Evolutionary conservation across 768 basidiomycete species (phyloP).

Genomic region (Russula ochroleuca): DNA sequence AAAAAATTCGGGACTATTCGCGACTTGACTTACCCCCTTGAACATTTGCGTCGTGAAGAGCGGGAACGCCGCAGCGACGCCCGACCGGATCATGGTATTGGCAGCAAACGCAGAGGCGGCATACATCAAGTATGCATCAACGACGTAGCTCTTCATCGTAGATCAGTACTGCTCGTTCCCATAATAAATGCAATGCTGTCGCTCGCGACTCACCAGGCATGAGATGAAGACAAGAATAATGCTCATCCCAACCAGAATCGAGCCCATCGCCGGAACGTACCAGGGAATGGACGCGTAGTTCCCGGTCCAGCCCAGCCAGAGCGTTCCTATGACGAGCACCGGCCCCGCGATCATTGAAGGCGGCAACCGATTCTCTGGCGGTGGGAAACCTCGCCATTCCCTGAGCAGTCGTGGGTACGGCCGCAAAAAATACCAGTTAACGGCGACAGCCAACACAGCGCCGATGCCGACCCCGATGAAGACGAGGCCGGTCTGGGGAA

Average conservation of each 20-base stretch:
- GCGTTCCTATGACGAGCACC: background rate
- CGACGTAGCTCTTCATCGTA: conserved; percentile 45
- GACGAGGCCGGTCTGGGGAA: background rate
- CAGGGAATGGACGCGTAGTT: background rate
- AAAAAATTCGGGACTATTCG: conserved; percentile 30
- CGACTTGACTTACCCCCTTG: conserved; percentile 30
- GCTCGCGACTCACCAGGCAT: conserved; percentile 41
- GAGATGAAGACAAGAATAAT: conserved; percentile 46
- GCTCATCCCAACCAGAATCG: background rate
- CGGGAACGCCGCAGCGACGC: conserved; percentile 56
- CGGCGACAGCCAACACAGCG: background rate
- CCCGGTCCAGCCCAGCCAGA: background rate
- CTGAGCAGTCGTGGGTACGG: background rate
- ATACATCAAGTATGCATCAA: conserved; percentile 48
- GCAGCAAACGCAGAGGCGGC: conserved; percentile 60
- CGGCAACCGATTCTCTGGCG: background rate
- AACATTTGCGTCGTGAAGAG: conserved; percentile 67
- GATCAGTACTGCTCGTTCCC: background rate
- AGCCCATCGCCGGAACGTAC: background rate
- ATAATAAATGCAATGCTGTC: background rate
- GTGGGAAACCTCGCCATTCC: background rate
- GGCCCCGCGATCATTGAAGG: background rate
- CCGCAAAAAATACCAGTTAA: background rate
- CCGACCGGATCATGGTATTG: conserved; percentile 55
- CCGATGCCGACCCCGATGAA: background rate